Base-by-base conservation (phyloP, 768 basidiomycete species). In the Tricholoma hemisulphureum region DNA sequence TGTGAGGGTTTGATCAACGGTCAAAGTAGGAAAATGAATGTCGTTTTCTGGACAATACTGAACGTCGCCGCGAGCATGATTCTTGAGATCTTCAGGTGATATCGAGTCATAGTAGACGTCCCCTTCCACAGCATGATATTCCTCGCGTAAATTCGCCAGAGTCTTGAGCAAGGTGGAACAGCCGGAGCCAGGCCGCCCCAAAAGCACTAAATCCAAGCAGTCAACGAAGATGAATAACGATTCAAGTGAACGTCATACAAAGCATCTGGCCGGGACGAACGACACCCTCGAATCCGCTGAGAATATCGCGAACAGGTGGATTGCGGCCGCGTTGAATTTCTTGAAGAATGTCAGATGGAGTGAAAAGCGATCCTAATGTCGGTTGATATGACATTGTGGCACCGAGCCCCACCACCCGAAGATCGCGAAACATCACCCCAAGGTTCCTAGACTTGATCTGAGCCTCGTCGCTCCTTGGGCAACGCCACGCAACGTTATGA, bases 161-260 rank as follows among this genome's bases (percentile, higher is more conserved):
- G 82, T 81, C 72, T 93, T 93, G 45, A 97, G 81, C 51, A 97
- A 79, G 0, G 95, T 93, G 26, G 83, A 85, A 69, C 93, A 95
- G 3, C 94, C 93, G 0, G 91, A 85, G n/a, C 89, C 89, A 1
- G 93, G 93, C 24, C 91, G 81, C 31, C 93, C 93, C 21, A 95
- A 80, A 10, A 95, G 92, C 23, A 95, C 89, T 89, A 65, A 50
- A 20, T 24, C 3, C 41, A 39, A 16, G 23, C n/a, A 50, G 35
- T 43, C 46, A 24, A 13, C 23, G 23, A 7, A 16, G 23, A 34
- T 6, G 20, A 7, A 2, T 45, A 31, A 23, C 45, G 21, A 50
- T 28, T 46, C 10, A 32, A 32, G 6, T 7, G 10, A 83, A 41
- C 10, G 13, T 83, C 89, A 60, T 67, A 85, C 91, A 75, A 74